Evolutionary conservation across 169 alveolate genomes (phyloP), one percentile per base, ranked within the genome.

Genomic region (Plasmodium coatneyi): DNA sequence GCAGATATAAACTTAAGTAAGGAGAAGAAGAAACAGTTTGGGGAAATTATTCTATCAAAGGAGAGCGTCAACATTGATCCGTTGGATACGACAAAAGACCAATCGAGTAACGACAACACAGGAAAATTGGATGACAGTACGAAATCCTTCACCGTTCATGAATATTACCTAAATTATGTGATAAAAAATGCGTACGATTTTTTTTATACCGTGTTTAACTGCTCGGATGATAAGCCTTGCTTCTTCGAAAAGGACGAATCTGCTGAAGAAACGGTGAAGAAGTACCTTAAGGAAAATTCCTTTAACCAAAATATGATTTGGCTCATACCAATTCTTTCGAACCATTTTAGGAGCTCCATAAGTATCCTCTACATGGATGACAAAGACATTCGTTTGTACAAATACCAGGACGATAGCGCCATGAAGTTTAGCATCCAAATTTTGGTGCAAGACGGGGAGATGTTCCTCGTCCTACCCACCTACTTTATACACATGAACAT

Each of bases 281-380:
- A 19, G 12, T 91, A 71, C 76, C 81, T 91, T n/a, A 80, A 46
- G 41, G 34, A 80, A 28, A 32, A 34, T 16, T 70, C 84, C 28
- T 91, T 91, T 82, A 71, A 80, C 76, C 34, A 91, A 80, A 80
- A 91, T n/a, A 91, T 91, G 95, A 60, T 91, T 71, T 91, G 95
- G 95, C 22, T 91, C 28, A 70, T 91, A 71, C 95, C 95, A 19
- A 25, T 91, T 12, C 56, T 91, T 16, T 91, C 95, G 32, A 19
- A 80, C 12, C 46, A 76, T 81, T 91, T 91, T 81, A 91, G 43
- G 54, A 91, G 84, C 43, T 43, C 95, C 9, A 14, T 91, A 28
- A 71, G 30, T 46, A 46, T 91, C 81, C 41, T 91, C 10, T 70
- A 80, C 34, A 80, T 91, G 43, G 25, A 71, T 25, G 71, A 80